These are phyloP conservation scores for Fusarium coffeatum DNA, from an alignment of 2,329 filamentous ascomycete species.

Conservation along the genomic window DNA sequence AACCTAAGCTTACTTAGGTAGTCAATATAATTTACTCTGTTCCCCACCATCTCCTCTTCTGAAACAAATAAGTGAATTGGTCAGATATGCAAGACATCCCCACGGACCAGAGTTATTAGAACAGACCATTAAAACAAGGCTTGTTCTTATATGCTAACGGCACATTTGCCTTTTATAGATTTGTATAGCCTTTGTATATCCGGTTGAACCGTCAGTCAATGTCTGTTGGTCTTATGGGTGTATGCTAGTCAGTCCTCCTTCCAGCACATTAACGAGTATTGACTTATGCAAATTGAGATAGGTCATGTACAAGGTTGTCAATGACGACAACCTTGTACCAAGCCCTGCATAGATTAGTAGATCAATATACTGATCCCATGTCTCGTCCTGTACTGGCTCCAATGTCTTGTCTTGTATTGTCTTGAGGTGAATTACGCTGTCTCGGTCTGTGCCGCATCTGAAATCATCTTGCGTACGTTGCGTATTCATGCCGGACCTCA, in stretches of 20 bases:
- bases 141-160: not conserved
- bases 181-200: not conserved
- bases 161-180: not conserved
- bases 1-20: not conserved
- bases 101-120: not conserved
- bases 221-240: no score
- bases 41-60: not conserved
- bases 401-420: constrained; percentile 3
- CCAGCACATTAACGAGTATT: not conserved
- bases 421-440: constrained; percentile 35
- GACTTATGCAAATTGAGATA: not conserved
- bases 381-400: not conserved
- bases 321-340: constrained; percentile 7
- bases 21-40: not conserved
- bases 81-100: not conserved
- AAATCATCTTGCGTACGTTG: constrained; percentile 37
- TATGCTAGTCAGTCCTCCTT: no score
- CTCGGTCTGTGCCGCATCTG: constrained; percentile 44
- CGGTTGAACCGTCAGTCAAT: not conserved
- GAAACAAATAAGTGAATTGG: not conserved
- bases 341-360: not conserved
- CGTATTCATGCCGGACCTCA: constrained; percentile 22
- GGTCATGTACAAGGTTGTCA: not conserved
- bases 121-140: not conserved
- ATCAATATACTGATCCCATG: not conserved